These are phyloP conservation scores for Cladosporium halotolerans DNA, from an alignment of 2,329 filamentous ascomycete genomes.

Conservation along the genomic window DNA sequence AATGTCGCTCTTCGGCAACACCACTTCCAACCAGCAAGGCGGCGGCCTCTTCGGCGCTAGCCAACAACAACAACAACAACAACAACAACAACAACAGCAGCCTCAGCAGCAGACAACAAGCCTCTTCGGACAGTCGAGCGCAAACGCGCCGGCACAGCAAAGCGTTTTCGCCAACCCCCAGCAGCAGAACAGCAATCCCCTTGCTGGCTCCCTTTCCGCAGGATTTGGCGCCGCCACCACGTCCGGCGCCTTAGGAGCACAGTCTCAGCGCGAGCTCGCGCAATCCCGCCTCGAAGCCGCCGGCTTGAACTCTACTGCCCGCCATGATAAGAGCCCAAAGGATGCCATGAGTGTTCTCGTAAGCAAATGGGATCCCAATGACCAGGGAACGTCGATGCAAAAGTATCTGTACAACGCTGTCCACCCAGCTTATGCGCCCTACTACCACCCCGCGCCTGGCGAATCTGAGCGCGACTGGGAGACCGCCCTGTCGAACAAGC, in stretches of 20 bases:
- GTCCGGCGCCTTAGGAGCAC: conserved; percentile 17
- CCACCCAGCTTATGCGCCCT: conserved; percentile 66
- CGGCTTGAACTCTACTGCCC: conserved; percentile 17
- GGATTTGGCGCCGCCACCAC: conserved; percentile 21
- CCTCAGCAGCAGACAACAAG: conserved; percentile 13
- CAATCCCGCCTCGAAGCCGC: conserved; percentile 13
- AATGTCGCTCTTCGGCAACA: conserved; percentile 34
- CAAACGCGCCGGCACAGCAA: conserved; percentile 4
- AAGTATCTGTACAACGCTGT: conserved; percentile 86
- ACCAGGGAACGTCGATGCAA: conserved; percentile 67
- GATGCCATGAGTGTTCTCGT: conserved; percentile 67
- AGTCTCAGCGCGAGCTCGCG: conserved; percentile 24
- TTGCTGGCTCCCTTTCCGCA: conserved; percentile 19
- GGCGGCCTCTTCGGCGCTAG: conserved; percentile 7
- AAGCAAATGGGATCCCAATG: conserved; percentile 67
- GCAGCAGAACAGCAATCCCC: conserved; percentile 17
- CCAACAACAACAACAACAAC: conserved; percentile 13
- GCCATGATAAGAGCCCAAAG: conserved; percentile 62
- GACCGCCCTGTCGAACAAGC: conserved; percentile 73
- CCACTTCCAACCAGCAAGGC: conserved; percentile 19
- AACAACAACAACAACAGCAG: conserved; percentile 13
- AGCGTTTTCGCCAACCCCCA: not conserved
- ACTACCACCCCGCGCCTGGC: conserved; percentile 62
- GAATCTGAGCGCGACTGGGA: conserved; percentile 79
- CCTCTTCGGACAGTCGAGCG: conserved; percentile 13